phyloP scores from a whole-genome alignment of 805 yeast species.

The Barnettozyma wickerhamii region DNA sequence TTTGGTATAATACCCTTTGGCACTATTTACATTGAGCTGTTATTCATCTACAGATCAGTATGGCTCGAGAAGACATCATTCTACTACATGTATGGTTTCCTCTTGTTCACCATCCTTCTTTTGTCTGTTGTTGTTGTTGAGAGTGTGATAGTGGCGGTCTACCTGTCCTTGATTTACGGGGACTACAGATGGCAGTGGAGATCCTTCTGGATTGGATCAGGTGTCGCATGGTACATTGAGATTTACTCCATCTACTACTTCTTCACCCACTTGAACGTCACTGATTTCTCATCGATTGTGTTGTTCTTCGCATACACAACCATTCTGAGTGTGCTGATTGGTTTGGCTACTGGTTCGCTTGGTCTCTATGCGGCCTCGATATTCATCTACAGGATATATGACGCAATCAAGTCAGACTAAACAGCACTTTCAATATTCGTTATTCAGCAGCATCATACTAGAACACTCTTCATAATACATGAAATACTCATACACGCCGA shows the following conservation, averaged over 20 bases:
- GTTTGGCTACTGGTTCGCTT: slow-evolving; percentile 71
- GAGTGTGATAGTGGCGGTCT: slow-evolving; percentile 65
- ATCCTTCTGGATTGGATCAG: slow-evolving; percentile 63
- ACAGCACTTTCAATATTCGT: too few relatives aligned
- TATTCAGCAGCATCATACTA: background rate
- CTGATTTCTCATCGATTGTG: slow-evolving; percentile 62
- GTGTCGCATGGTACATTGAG: slow-evolving; percentile 69
- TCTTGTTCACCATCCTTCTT: slow-evolving; percentile 56
- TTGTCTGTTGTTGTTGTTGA: slow-evolving; percentile 63
- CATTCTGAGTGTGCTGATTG: slow-evolving; percentile 55
- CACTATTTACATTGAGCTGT: slow-evolving; percentile 73
- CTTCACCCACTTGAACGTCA: slow-evolving; percentile 49
- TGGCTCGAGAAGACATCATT: slow-evolving; percentile 80
- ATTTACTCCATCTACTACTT: slow-evolving; percentile 66
- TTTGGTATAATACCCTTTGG: slow-evolving; percentile 79
- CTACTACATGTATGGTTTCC: slow-evolving; percentile 76
- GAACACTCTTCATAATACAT: background rate
- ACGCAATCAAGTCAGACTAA: slow-evolving; percentile 53
- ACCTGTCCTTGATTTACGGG: slow-evolving; percentile 52
- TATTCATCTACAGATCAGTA: slow-evolving; percentile 66
- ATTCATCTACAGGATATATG: slow-evolving; percentile 60
- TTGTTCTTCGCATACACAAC: slow-evolving; percentile 71
- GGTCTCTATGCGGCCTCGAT: slow-evolving; percentile 63
- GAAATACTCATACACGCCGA: too few relatives aligned
- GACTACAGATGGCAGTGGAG: slow-evolving; percentile 81